Percentiles rank a stretch among this genome's conserved stretches.
Evolutionary conservation across 805 yeast genomes (phyloP).

Genomic region (Kuraishia hungarica): DNA sequence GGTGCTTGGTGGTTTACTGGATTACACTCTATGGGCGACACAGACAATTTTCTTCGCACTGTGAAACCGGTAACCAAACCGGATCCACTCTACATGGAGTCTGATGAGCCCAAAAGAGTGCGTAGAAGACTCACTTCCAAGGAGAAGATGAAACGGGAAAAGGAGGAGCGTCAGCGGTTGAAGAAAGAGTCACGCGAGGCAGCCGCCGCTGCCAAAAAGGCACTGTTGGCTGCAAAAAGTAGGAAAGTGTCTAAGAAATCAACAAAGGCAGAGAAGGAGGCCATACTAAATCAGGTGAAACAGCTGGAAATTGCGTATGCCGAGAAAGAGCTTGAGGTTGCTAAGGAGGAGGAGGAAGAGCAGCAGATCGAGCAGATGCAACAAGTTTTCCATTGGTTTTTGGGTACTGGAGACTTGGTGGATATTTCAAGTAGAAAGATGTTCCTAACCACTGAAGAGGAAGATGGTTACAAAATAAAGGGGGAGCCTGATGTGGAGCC

Average conservation of each 20-base stretch:
- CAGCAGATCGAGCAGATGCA: slow-evolving; percentile 5
- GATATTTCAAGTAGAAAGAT: slow-evolving; percentile 17
- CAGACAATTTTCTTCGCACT: slow-evolving; percentile 1
- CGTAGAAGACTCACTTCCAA: slow-evolving; percentile 3
- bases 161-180: neutral
- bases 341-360: slow-evolving; percentile 7
- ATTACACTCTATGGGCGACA: neutral
- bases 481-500: too few relatives aligned
- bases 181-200: neutral
- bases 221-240: slow-evolving; percentile 1
- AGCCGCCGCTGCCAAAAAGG: neutral
- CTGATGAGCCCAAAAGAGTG: neutral
- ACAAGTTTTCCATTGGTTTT: slow-evolving; percentile 13
- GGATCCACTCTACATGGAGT: neutral
- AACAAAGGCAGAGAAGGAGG: neutral
- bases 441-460: slow-evolving; percentile 16
- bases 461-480: too few relatives aligned
- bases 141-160: slow-evolving; percentile 5
- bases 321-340: slow-evolving; percentile 2
- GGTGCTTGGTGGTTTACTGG: slow-evolving; percentile 3
- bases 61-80: neutral
- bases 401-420: slow-evolving; percentile 10
- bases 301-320: neutral
- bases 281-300: neutral
- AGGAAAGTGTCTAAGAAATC: neutral